Evolutionary conservation across 805 yeast species (phyloP).

Genomic region (Candida multigemmis): DNA sequence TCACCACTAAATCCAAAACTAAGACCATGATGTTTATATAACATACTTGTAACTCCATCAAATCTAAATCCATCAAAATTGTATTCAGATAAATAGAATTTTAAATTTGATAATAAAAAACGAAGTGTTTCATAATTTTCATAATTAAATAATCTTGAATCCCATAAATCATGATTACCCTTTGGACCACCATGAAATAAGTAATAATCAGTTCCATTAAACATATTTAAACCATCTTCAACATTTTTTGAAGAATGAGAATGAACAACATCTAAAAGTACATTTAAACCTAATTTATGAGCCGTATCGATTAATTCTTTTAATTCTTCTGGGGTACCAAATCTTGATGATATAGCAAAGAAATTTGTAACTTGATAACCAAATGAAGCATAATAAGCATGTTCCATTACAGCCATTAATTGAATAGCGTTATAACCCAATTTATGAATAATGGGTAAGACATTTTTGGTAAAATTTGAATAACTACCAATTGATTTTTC

Average conservation of each 20-base stretch:
- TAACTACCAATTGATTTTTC: constrained; percentile 81
- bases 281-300: constrained; percentile 79
- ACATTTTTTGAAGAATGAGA: constrained; percentile 95
- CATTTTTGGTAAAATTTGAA: constrained; percentile 69
- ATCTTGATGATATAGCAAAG: constrained; percentile 84
- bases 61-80: constrained; percentile 92
- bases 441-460: constrained; percentile 76
- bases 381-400: constrained; percentile 94
- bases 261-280: constrained; percentile 86
- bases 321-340: constrained; percentile 91
- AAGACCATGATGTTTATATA: constrained; percentile 86
- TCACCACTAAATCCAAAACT: constrained; percentile 89
- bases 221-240: constrained; percentile 84
- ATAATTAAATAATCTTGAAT: constrained; percentile 88
- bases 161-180: constrained; percentile 92
- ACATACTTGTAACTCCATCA: constrained; percentile 94
- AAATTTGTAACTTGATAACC: constrained; percentile 96
- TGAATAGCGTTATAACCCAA: constrained; percentile 91
- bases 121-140: constrained; percentile 86
- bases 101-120: constrained; percentile 75
- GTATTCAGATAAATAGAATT: constrained; percentile 74
- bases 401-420: constrained; percentile 98
- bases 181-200: constrained; percentile 88
- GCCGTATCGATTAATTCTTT: constrained; percentile 88
- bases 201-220: constrained; percentile 93